phyloP scores from a whole-genome alignment of 1,284 basidiomycete genomes.

The Ganoderma resinaceum region DNA sequence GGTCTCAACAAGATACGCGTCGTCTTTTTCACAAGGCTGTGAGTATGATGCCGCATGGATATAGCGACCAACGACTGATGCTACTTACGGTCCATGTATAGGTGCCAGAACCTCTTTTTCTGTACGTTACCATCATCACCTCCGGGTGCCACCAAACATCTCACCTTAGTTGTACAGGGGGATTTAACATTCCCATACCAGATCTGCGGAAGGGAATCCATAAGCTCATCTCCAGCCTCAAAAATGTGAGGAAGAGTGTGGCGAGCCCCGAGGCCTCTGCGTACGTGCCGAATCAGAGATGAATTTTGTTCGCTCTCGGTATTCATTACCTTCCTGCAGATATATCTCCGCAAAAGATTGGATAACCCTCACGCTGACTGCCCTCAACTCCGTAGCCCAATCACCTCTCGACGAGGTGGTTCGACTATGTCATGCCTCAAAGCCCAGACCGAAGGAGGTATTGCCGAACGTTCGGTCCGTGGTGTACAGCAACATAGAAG shows the following conservation, averaged over 20 bases:
- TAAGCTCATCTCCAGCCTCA: not conserved
- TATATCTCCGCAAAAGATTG: slow-evolving; percentile 46
- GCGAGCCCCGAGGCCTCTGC: not conserved
- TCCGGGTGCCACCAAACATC: not conserved
- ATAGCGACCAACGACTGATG: not conserved
- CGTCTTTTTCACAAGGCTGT: slow-evolving; percentile 47
- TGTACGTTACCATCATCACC: slow-evolving; percentile 36
- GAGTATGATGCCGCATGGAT: slow-evolving; percentile 38
- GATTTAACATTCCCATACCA: not conserved
- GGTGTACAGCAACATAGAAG: not conserved
- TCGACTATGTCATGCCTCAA: slow-evolving; percentile 37
- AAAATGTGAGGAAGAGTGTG: not conserved
- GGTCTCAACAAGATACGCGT: slow-evolving; percentile 33
- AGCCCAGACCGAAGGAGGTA: slow-evolving; percentile 14
- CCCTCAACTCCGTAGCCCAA: slow-evolving; percentile 36
- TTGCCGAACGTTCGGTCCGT: not conserved
- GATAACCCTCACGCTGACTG: slow-evolving; percentile 40
- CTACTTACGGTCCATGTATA: not conserved
- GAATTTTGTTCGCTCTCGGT: not conserved
- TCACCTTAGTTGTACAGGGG: not conserved
- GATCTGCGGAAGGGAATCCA: not conserved
- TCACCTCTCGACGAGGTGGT: slow-evolving; percentile 49
- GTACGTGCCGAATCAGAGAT: not conserved
- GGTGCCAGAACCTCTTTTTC: slow-evolving; percentile 24
- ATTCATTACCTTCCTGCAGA: slow-evolving; percentile 33